Evolutionary conservation across 2,329 filamentous ascomycete genomes (phyloP).

Genomic region (Pseudogymnoascus sp.): DNA sequence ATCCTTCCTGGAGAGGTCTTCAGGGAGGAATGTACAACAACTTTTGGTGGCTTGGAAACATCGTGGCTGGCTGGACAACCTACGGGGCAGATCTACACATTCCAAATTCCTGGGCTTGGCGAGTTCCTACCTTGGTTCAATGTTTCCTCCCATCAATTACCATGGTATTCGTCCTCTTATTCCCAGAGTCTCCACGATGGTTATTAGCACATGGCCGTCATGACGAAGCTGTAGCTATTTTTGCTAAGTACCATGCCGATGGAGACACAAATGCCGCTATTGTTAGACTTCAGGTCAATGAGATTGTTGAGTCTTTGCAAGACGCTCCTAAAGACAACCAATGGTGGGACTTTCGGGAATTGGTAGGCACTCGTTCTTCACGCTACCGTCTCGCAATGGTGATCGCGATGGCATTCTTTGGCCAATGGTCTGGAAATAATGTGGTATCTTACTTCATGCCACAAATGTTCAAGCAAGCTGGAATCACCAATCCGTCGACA

Average conservation of each 20-base stretch:
- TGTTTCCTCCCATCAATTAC: slow-evolving; percentile 39
- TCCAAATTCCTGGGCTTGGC: slow-evolving; percentile 44
- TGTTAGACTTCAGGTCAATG: slow-evolving; percentile 48
- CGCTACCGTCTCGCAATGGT: slow-evolving; percentile 44
- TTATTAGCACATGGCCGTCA: slow-evolving; percentile 47
- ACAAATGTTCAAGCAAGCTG: slow-evolving; percentile 35
- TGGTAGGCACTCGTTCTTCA: slow-evolving; percentile 40
- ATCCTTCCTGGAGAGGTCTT: slow-evolving; percentile 53
- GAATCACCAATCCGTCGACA: slow-evolving; percentile 22
- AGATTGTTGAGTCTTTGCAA: slow-evolving; percentile 44
- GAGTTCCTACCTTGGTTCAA: slow-evolving; percentile 49
- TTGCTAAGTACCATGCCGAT: slow-evolving; percentile 51
- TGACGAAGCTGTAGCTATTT: slow-evolving; percentile 46
- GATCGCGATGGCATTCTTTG: slow-evolving; percentile 44
- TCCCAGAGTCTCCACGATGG: slow-evolving; percentile 49
- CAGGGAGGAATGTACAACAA: slow-evolving; percentile 48
- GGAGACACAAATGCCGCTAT: slow-evolving; percentile 43
- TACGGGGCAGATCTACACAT: slow-evolving; percentile 34
- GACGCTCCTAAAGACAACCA: slow-evolving; percentile 45
- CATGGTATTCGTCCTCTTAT: slow-evolving; percentile 38
- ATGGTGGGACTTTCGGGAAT: slow-evolving; percentile 51
- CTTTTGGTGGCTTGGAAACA: slow-evolving; percentile 43
- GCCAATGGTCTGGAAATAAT: slow-evolving; percentile 34
- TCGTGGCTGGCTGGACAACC: slow-evolving; percentile 45
- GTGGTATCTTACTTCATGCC: slow-evolving; percentile 27